Evolutionary conservation across 148 eudicot genomes (phyloP).

Genomic region (Arctostaphylos glauca): DNA sequence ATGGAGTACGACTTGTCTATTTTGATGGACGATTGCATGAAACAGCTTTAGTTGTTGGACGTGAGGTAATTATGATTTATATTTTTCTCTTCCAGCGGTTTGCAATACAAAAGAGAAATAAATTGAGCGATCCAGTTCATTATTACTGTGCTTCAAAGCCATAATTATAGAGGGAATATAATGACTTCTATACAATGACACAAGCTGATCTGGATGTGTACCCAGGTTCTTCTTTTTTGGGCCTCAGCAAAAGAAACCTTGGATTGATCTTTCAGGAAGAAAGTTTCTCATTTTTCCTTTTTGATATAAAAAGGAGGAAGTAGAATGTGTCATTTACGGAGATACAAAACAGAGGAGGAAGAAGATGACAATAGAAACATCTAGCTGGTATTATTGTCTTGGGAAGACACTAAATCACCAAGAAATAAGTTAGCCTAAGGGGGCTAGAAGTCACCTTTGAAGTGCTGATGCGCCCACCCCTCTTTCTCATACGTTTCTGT

Average conservation of each 20-base stretch:
- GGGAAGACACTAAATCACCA: not conserved
- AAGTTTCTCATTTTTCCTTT: not conserved
- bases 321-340: not conserved
- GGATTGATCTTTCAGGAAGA: not conserved
- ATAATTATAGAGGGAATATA: not conserved
- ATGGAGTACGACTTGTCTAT: slow-evolving; percentile 60
- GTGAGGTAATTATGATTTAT: slow-evolving; percentile 55
- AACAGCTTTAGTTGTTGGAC: slow-evolving; percentile 70
- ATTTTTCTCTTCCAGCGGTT: not conserved
- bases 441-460: not conserved
- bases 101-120: not conserved
- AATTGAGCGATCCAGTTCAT: not conserved
- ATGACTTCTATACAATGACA: not conserved
- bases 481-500: not conserved
- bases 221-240: not conserved
- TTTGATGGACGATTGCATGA: slow-evolving; percentile 83
- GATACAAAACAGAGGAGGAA: not conserved
- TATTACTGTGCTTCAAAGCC: not conserved
- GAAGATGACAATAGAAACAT: not conserved
- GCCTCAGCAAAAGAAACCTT: not conserved
- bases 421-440: not conserved
- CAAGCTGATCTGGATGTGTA: not conserved
- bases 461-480: not conserved
- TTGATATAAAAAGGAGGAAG: not conserved
- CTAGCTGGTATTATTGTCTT: not conserved